Percentiles rank a stretch among this genome's conserved stretches.
These are phyloP conservation scores for Boletus eberwhitei DNA, from an alignment of 768 basidiomycete genomes.

Conservation along the genomic window DNA sequence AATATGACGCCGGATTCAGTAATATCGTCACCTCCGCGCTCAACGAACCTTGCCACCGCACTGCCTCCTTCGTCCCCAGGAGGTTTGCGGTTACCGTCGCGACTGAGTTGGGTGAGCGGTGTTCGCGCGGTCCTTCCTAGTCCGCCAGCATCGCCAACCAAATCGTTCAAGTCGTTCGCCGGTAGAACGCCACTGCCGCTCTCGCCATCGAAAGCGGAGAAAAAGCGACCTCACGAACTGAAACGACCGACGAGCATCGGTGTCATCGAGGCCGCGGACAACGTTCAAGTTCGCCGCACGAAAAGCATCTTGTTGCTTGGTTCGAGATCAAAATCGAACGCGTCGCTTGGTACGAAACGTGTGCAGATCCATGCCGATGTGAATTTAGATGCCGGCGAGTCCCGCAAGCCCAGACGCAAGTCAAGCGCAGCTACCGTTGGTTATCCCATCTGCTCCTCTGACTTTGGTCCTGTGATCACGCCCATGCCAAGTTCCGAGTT, in stretches of 20 bases:
- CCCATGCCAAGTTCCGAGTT: slow-evolving; percentile 15
- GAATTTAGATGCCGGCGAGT: slow-evolving; percentile 5
- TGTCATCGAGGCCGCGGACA: slow-evolving; percentile 30
- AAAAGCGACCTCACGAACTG: slow-evolving; percentile 6
- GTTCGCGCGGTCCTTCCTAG: slow-evolving; percentile 29
- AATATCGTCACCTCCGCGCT: slow-evolving; percentile 7
- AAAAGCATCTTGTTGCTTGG: slow-evolving; percentile 33
- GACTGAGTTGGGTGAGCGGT: slow-evolving; percentile 28
- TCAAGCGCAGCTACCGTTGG: slow-evolving; percentile 22
- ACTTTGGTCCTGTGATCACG: neutral
- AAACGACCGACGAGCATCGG: slow-evolving; percentile 29
- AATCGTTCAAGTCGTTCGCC: slow-evolving; percentile 5
- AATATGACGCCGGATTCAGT: slow-evolving; percentile 2
- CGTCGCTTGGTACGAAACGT: slow-evolving; percentile 23
- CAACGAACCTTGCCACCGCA: slow-evolving; percentile 10
- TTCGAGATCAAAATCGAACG: slow-evolving; percentile 23
- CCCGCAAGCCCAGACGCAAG: slow-evolving; percentile 23
- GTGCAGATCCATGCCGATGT: slow-evolving; percentile 30
- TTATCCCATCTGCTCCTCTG: neutral
- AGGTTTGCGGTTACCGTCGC: slow-evolving; percentile 31
- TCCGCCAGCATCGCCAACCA: slow-evolving; percentile 30
- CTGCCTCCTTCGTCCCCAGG: slow-evolving; percentile 28
- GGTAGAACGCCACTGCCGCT: neutral
- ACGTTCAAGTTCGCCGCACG: slow-evolving; percentile 24
- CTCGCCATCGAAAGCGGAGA: slow-evolving; percentile 9